A percentile compares a stretch with the other conserved stretches of the same genome.
Evolutionary conservation across 73 alveolate genomes (phyloP).

Genomic region (Paramecium primaurelia): DNA sequence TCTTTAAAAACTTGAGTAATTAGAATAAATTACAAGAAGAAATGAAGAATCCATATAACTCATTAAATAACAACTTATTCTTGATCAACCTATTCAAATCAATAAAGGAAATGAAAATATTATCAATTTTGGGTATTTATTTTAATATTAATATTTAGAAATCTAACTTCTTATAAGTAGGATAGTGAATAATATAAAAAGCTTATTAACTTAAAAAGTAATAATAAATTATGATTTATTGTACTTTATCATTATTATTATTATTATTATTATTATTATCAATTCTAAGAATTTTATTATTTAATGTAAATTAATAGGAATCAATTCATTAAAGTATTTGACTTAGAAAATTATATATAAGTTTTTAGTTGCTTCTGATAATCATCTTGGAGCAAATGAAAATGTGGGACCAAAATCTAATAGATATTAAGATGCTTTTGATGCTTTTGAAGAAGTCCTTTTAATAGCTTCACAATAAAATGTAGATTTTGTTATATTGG

Average conservation of each 20-base stretch:
- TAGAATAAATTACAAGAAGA: conserved; percentile 5
- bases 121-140: neutral
- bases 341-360: conserved; percentile 59
- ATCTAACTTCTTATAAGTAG: neutral
- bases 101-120: neutral
- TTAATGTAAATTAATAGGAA: neutral
- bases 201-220: neutral
- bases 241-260: neutral
- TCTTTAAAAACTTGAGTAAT: neutral
- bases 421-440: conserved; percentile 89
- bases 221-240: neutral
- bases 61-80: neutral
- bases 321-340: neutral
- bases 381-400: conserved; percentile 95
- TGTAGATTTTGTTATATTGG: conserved; percentile 84
- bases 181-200: neutral
- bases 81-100: neutral
- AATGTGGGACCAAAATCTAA: conserved; percentile 68
- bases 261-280: neutral
- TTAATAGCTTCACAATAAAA: conserved; percentile 61
- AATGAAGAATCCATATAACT: conserved; percentile 10
- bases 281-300: neutral
- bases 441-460: conserved; percentile 92
- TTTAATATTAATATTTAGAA: neutral
- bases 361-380: conserved; percentile 91